Evolutionary conservation across 2,329 filamentous ascomycete genomes (phyloP).

Genomic region (Emydomyces testavorans): DNA sequence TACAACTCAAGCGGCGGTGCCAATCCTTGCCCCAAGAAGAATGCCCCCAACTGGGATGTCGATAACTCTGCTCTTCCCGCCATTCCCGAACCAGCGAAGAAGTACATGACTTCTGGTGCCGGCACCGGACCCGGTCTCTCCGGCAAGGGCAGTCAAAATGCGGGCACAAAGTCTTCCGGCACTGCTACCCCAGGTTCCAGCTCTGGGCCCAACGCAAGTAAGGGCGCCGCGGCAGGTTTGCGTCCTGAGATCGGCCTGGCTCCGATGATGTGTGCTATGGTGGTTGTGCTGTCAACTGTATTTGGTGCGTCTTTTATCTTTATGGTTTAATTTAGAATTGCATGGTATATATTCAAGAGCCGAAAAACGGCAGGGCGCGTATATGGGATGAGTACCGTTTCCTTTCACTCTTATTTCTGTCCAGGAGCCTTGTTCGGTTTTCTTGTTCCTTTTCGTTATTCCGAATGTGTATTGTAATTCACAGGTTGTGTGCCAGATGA

Average conservation of each 20-base stretch:
- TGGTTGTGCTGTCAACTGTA: slow-evolving; percentile 43
- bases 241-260: slow-evolving; percentile 38
- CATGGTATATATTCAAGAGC: too few species aligned
- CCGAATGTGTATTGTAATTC: background rate
- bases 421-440: too few species aligned
- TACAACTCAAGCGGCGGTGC: slow-evolving; percentile 45
- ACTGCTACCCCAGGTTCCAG: slow-evolving; percentile 37
- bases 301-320: slow-evolving; percentile 39
- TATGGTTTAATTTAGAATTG: slow-evolving; percentile 4
- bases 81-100: slow-evolving; percentile 44
- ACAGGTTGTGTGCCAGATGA: background rate
- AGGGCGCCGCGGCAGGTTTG: slow-evolving; percentile 37
- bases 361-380: too few species aligned
- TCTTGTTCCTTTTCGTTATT: background rate
- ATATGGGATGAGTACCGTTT: background rate
- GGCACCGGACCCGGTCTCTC: slow-evolving; percentile 46
- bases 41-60: slow-evolving; percentile 47
- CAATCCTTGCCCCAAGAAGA: slow-evolving; percentile 44
- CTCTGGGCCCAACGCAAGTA: slow-evolving; percentile 17
- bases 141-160: slow-evolving; percentile 46
- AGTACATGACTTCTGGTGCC: slow-evolving; percentile 48
- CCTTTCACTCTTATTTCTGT: background rate
- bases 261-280: slow-evolving; percentile 41
- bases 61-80: slow-evolving; percentile 43
- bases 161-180: slow-evolving; percentile 40